Conservation (phyloP, 2,329 filamentous ascomycete genomes). For the Ophiostoma piceae region DNA sequence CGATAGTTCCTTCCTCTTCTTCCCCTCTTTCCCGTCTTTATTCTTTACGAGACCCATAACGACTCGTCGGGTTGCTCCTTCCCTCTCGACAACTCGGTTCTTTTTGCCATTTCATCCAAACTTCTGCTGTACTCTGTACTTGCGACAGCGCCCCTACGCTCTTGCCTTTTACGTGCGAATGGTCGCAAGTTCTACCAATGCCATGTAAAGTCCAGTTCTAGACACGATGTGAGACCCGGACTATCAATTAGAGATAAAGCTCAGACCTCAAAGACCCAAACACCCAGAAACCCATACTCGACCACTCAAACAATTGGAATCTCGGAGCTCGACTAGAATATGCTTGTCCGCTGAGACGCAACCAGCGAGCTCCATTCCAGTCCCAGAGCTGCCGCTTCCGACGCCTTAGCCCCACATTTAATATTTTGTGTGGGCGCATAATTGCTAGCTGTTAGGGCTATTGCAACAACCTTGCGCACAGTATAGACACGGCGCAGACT, state of each 20-base stretch:
- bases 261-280: too few species aligned
- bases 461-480: background rate
- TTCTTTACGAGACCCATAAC: background rate
- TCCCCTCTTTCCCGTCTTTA: background rate
- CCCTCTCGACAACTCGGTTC: constrained; percentile 9
- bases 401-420: constrained; percentile 18
- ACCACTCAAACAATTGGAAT: background rate
- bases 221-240: background rate
- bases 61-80: background rate
- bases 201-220: background rate
- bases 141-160: background rate
- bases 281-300: too few species aligned
- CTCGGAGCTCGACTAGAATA: background rate
- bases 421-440: constrained; percentile 22
- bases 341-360: constrained; percentile 16
- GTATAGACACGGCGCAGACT: background rate
- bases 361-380: constrained; percentile 2
- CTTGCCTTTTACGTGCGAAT: background rate
- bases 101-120: background rate
- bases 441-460: constrained; percentile 20
- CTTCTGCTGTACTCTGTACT: background rate
- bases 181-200: background rate
- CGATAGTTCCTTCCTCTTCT: background rate
- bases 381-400: constrained; percentile 17
- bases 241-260: background rate